phyloP scores from a whole-genome alignment of 2,329 filamentous ascomycete species.

The Xylaria hypoxylon region DNA sequence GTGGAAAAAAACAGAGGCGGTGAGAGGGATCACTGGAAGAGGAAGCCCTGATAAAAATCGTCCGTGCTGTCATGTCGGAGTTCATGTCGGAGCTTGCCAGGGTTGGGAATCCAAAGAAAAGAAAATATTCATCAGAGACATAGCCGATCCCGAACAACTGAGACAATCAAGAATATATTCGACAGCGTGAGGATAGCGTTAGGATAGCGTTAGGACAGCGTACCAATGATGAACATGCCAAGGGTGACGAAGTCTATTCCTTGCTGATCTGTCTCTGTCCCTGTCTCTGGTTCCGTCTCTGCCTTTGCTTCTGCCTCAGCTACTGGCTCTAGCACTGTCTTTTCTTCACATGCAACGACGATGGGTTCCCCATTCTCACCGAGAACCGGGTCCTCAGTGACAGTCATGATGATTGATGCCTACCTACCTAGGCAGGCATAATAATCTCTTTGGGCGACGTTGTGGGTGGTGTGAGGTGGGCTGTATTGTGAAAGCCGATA shows the following conservation, averaged over 20 bases:
- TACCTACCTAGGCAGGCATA: constrained; percentile 30
- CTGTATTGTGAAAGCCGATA: constrained; percentile 8
- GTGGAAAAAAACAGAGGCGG: constrained; percentile 23
- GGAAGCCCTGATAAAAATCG: background rate
- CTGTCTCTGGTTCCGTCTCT: constrained; percentile 24
- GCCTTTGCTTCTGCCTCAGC: background rate
- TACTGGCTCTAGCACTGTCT: background rate
- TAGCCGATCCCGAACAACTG: background rate
- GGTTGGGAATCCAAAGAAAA: background rate
- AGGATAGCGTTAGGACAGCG: constrained; percentile 45
- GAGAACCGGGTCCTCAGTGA: constrained; percentile 8
- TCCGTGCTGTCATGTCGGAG: background rate
- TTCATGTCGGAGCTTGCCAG: background rate
- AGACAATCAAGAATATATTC: constrained; percentile 3
- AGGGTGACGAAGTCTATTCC: constrained; percentile 75
- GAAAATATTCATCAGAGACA: constrained; percentile 2
- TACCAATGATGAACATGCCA: constrained; percentile 81
- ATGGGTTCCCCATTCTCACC: constrained; percentile 8
- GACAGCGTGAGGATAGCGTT: constrained; percentile 28
- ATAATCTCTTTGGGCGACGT: constrained; percentile 17
- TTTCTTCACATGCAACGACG: constrained; percentile 27
- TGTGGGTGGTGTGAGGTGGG: background rate
- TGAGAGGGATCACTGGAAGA: constrained; percentile 16
- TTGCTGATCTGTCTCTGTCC: constrained; percentile 48
- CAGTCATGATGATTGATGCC: constrained; percentile 35